Evolutionary conservation across 192 early-diverging fungal species (phyloP).

Genomic region (Thamnidium elegans): DNA sequence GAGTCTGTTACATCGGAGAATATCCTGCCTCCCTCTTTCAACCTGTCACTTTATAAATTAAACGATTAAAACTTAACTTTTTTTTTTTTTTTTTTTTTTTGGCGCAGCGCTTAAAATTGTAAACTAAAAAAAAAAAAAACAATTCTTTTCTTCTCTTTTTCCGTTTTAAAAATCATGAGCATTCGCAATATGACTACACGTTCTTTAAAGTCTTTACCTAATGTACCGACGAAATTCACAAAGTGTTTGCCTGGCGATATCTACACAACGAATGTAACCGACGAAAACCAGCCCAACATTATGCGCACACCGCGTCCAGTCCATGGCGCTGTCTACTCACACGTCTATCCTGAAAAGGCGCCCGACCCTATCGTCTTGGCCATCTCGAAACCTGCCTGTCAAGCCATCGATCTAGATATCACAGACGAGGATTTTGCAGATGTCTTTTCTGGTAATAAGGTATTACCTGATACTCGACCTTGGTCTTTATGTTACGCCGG

Average conservation of each 20-base stretch:
- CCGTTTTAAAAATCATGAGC: neutral
- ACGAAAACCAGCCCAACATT: neutral
- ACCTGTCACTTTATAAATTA: too few relatives aligned
- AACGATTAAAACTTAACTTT: too few relatives aligned
- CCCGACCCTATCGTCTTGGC: conserved; percentile 31
- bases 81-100: too few relatives aligned
- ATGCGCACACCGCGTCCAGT: conserved; percentile 29
- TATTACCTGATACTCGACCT: conserved; percentile 47
- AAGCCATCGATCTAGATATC: conserved; percentile 34
- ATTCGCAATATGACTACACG: neutral
- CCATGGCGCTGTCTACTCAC: conserved; percentile 40
- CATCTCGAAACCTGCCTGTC: conserved; percentile 29
- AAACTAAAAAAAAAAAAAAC: too few relatives aligned
- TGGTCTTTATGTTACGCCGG: conserved; percentile 74
- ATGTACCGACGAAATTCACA: conserved; percentile 3
- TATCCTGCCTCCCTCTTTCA: too few relatives aligned
- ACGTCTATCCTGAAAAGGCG: conserved; percentile 41
- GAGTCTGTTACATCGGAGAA: too few relatives aligned
- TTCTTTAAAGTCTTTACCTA: conserved; percentile 16
- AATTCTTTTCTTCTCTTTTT: too few relatives aligned
- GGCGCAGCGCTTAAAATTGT: too few relatives aligned
- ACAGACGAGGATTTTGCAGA: conserved; percentile 27
- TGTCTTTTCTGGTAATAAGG: conserved; percentile 41
- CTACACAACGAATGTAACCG: conserved; percentile 10
- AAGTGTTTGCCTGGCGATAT: conserved; percentile 11